Percentiles rank a stretch among this genome's conserved stretches.
Conservation (phyloP, 257 asterid genomes). For the Fraxinus anomala region DNA sequence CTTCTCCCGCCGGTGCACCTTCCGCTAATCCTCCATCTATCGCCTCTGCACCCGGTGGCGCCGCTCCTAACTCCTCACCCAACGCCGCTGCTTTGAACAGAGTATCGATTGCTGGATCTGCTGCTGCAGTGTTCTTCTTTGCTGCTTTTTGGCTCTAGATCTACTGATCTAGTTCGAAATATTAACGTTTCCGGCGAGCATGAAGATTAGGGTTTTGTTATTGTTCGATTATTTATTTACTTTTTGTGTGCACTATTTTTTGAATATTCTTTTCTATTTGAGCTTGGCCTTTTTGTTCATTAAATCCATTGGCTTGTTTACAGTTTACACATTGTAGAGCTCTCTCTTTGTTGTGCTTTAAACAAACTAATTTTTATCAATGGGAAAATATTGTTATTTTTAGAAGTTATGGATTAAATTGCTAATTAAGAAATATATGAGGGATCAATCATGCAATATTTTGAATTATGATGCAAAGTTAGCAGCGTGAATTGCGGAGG, state of each 20-base stretch:
- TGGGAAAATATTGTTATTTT: no score
- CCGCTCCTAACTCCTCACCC: conserved; percentile 35
- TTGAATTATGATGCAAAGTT: not conserved
- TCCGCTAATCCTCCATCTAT: conserved; percentile 36
- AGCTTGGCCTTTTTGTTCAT: not conserved
- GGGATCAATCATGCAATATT: not conserved
- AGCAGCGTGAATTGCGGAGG: not conserved
- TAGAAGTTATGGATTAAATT: not conserved
- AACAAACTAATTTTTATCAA: no score
- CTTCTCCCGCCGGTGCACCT: conserved; percentile 26
- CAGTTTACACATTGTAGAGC: no score
- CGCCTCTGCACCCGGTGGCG: conserved; percentile 37
- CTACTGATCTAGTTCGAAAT: not conserved
- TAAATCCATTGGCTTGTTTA: not conserved
- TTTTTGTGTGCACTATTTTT: not conserved
- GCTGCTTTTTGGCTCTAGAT: conserved; percentile 48
- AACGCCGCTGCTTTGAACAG: conserved; percentile 45
- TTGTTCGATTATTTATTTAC: not conserved
- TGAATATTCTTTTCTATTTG: not conserved
- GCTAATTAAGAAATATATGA: not conserved
- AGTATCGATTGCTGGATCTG: conserved; percentile 55
- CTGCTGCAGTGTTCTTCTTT: conserved; percentile 39
- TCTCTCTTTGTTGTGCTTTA: no score
- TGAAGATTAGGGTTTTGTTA: not conserved
- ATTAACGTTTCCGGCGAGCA: not conserved